Evolutionary conservation across 768 basidiomycete species (phyloP), one percentile per base, ranked within the genome.

Genomic region (Cubamyces lactineus): DNA sequence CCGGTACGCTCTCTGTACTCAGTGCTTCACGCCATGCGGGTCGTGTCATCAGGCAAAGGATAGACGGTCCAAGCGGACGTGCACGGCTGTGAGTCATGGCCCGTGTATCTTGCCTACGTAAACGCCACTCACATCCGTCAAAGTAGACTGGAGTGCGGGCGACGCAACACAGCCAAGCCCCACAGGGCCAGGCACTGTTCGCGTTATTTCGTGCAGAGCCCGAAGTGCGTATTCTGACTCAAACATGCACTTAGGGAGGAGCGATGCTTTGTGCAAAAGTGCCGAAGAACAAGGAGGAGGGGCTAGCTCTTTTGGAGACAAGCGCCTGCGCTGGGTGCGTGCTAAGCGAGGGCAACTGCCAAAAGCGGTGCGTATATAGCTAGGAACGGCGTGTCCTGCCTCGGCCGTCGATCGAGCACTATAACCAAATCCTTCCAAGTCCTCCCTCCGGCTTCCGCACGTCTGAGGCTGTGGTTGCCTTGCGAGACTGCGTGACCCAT

Each of bases 261-360:
- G 23, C 23, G 13, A 49, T 26, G 48, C 48, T 26, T 49, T 21
- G 54, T 40, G 11, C 17, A 7, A 5, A 51, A 15, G 6, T 15
- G n/a, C 12, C 15, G 39, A 8, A 53, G 52, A 41, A 41, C 52
- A 53, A 53, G 24, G 52, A 19, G 19, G 39, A 42, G 30, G 5
- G 34, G 34, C 34, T 46, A 23, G 17, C 28, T 17, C 26, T 34
- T n/a, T 34, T 51, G 28, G 13, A 30, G 49, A 15, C 49, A 34
- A 17, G 45, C 45, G 45, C n/a, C 51, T 12, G 39, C 51, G 51
- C 51, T 41, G 15, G 24, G 6, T 11, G 42, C 28, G 40, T 23
- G 39, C 48, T 47, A 50, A 41, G 40, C 57, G 48, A 16, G 19
- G 17, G 24, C n/a, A 59, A 51, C 57, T 59, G 57, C 57, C 57